A percentile compares a stretch with the other conserved stretches of the same genome.
Conservation (phyloP, 495 filamentous ascomycete genomes). For the Neurospora sublineolata region DNA sequence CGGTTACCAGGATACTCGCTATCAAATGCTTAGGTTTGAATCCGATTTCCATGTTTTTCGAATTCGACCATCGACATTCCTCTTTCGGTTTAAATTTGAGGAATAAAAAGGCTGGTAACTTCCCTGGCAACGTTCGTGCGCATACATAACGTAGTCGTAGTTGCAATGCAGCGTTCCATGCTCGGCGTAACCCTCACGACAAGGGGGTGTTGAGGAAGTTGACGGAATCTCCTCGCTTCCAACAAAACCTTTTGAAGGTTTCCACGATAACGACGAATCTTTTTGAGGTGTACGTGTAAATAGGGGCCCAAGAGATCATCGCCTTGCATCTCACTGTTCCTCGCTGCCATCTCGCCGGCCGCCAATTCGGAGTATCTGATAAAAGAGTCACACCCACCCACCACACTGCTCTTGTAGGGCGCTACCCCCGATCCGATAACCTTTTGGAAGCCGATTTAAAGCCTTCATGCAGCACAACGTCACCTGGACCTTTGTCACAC, state of each 20-base stretch:
- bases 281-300: background rate
- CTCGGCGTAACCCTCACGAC: no score
- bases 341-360: background rate
- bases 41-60: background rate
- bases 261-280: background rate
- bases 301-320: background rate
- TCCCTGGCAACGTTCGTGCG: background rate
- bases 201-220: no score
- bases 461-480: no score
- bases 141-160: no score
- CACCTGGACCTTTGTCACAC: no score
- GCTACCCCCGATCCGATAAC: no score
- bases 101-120: background rate
- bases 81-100: background rate
- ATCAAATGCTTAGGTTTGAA: background rate
- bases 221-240: no score
- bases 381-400: no score
- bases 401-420: no score
- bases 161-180: no score
- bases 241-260: no score
- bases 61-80: background rate
- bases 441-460: no score
- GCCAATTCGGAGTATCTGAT: background rate
- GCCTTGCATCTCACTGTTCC: background rate
- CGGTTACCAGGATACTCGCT: background rate